Evolutionary conservation across 1,139 yeast species (phyloP).

Genomic region (Saccharomyces pastorianus): DNA sequence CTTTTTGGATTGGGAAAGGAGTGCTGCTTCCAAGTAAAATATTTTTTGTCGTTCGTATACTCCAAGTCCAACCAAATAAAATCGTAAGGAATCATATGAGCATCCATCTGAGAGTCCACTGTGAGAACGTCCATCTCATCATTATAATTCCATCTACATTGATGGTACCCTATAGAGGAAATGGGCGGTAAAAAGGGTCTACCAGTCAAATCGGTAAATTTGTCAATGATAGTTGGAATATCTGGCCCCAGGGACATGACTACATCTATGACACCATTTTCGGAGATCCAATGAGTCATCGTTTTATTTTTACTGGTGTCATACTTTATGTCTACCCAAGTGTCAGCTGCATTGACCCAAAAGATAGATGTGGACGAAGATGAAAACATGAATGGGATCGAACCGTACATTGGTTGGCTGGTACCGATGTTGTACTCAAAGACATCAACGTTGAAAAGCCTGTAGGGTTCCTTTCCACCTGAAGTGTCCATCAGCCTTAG

Average conservation of each 20-base stretch:
- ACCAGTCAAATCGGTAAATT: constrained; percentile 73
- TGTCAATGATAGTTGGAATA: constrained; percentile 50
- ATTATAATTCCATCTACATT: constrained; percentile 95
- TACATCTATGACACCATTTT: constrained; percentile 74
- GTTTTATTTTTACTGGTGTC: constrained; percentile 21
- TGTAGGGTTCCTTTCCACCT: constrained; percentile 56
- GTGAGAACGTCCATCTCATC: constrained; percentile 75
- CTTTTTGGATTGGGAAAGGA: constrained; percentile 65
- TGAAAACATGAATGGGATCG: constrained; percentile 75
- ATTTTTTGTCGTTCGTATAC: constrained; percentile 76
- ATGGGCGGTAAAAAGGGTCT: constrained; percentile 64
- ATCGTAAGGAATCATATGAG: constrained; percentile 73
- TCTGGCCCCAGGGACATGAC: constrained; percentile 56
- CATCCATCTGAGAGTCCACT: constrained; percentile 63
- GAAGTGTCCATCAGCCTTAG: constrained; percentile 60
- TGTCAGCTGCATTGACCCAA: constrained; percentile 92
- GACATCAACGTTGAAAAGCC: constrained; percentile 86
- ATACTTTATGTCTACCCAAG: constrained; percentile 67
- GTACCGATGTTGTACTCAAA: constrained; percentile 84
- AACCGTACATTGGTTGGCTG: constrained; percentile 86
- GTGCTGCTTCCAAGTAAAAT: constrained; percentile 81
- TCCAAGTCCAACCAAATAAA: constrained; percentile 94
- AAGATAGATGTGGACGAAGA: constrained; percentile 64
- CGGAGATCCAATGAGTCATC: constrained; percentile 87
- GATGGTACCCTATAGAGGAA: constrained; percentile 85